Evolutionary conservation across 495 filamentous ascomycete genomes (phyloP).

Genomic region (Tuber calosporum): DNA sequence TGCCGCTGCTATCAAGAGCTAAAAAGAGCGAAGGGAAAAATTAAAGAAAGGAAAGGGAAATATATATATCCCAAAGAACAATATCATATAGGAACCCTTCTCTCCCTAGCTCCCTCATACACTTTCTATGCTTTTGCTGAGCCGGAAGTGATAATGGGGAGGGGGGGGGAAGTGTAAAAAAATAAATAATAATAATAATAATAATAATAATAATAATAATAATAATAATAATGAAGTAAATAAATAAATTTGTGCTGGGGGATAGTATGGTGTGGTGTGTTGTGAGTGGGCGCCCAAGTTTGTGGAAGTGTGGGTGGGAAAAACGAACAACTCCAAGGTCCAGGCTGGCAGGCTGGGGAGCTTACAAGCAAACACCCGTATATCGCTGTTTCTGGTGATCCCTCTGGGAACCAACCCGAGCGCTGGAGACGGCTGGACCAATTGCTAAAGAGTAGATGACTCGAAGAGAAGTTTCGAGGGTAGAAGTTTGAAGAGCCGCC

Average conservation of each 20-base stretch:
- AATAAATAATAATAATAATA: conserved; percentile 6
- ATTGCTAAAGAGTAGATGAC: neutral
- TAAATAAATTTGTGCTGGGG: conserved; percentile 27
- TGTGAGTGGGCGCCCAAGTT: conserved; percentile 18
- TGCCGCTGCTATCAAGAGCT: conserved; percentile 20
- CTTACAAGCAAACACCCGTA: neutral
- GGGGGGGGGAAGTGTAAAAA: conserved; percentile 17
- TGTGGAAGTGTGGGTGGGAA: neutral
- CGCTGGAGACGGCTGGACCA: neutral
- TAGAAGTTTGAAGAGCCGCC: neutral
- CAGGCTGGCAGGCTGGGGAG: neutral
- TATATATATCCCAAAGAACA: conserved; percentile 21
- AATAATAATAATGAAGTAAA: conserved; percentile 12
- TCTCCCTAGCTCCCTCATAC: conserved; percentile 21
- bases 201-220: neutral
- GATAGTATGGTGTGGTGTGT: conserved; percentile 34
- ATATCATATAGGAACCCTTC: conserved; percentile 31
- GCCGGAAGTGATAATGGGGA: neutral
- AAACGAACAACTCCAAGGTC: neutral
- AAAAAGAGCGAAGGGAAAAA: conserved; percentile 16
- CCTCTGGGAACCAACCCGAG: neutral
- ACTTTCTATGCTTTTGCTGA: conserved; percentile 11
- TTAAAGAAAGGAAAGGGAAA: conserved; percentile 24
- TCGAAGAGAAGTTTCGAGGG: neutral
- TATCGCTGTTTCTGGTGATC: neutral